Evolutionary conservation across 352 stramenopile genomes (phyloP).

Genomic region (Globisporangium viniferum): DNA sequence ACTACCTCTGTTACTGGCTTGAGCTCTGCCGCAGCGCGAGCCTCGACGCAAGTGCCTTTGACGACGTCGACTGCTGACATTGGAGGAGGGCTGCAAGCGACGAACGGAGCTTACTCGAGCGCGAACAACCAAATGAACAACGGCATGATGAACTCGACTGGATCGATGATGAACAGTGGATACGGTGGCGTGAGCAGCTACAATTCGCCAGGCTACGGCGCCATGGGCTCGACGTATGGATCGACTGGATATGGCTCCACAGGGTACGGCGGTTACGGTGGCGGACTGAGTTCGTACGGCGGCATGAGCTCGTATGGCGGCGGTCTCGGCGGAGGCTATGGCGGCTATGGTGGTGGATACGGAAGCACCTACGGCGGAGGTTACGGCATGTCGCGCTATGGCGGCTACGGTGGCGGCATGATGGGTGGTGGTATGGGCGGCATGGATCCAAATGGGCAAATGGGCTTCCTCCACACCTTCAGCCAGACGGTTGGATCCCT

Average conservation of each 20-base stretch:
- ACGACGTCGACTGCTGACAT: background rate
- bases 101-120: conserved; percentile 9
- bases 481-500: conserved; percentile 71
- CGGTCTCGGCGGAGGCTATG: conserved; percentile 32
- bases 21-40: background rate
- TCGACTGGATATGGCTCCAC: conserved; percentile 7
- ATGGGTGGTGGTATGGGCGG: conserved; percentile 31
- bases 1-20: background rate
- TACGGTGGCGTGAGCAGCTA: conserved; percentile 22
- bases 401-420: conserved; percentile 23
- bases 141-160: conserved; percentile 14
- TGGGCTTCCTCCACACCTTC: conserved; percentile 65
- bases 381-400: conserved; percentile 34
- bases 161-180: conserved; percentile 17
- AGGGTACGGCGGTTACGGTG: conserved; percentile 6
- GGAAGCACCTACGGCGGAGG: conserved; percentile 33
- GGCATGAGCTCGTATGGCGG: conserved; percentile 27
- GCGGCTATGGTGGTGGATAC: conserved; percentile 20
- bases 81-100: conserved; percentile 1
- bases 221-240: conserved; percentile 7
- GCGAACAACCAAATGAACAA: conserved; percentile 8
- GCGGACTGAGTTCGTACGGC: conserved; percentile 26
- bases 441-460: conserved; percentile 50
- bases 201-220: conserved; percentile 23
- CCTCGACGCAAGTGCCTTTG: conserved; percentile 2